A percentile compares a stretch with the other conserved stretches of the same genome.
phyloP scores from a whole-genome alignment of 2,329 filamentous ascomycete genomes.

The Pseudomassariella vexata region DNA sequence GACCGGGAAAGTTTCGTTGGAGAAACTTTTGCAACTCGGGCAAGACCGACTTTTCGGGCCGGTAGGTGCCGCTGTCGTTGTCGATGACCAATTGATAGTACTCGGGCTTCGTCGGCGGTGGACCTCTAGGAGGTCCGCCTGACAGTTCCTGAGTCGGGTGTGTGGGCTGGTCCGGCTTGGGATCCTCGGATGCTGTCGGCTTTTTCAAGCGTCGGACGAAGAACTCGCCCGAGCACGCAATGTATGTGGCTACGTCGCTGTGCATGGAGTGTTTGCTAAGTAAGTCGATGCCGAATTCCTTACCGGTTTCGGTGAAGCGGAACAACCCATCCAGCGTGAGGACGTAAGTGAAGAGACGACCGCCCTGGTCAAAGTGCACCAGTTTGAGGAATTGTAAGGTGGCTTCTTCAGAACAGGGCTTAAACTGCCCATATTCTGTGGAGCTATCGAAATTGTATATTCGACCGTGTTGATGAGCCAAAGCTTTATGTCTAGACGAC shows the following conservation, averaged over 20 bases:
- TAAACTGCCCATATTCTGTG: conserved; percentile 67
- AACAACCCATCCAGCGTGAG: conserved; percentile 81
- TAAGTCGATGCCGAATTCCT: conserved; percentile 90
- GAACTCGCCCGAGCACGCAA: conserved; percentile 90
- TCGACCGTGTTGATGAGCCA: conserved; percentile 84
- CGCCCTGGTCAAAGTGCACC: conserved; percentile 79
- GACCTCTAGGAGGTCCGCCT: conserved; percentile 37
- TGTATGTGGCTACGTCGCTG: conserved; percentile 83
- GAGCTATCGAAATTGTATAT: conserved; percentile 82
- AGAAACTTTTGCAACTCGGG: conserved; percentile 68
- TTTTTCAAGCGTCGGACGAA: conserved; percentile 68
- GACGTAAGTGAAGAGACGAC: conserved; percentile 86
- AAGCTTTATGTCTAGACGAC: conserved; percentile 76
- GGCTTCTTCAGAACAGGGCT: conserved; percentile 62
- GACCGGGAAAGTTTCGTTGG: conserved; percentile 65
- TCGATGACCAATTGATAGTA: conserved; percentile 87
- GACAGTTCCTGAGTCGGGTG: conserved; percentile 45
- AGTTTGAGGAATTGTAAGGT: conserved; percentile 79
- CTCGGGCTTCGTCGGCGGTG: conserved; percentile 39
- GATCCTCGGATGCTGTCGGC: conserved; percentile 36
- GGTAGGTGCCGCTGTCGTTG: conserved; percentile 91
- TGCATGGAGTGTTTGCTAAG: conserved; percentile 97
- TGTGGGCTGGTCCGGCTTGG: conserved; percentile 37
- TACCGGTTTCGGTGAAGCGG: conserved; percentile 91
- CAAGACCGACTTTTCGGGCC: conserved; percentile 73